These are phyloP conservation scores for Fusarium neocosmosporiellum DNA, from an alignment of 2,329 filamentous ascomycete genomes.

Conservation along the genomic window DNA sequence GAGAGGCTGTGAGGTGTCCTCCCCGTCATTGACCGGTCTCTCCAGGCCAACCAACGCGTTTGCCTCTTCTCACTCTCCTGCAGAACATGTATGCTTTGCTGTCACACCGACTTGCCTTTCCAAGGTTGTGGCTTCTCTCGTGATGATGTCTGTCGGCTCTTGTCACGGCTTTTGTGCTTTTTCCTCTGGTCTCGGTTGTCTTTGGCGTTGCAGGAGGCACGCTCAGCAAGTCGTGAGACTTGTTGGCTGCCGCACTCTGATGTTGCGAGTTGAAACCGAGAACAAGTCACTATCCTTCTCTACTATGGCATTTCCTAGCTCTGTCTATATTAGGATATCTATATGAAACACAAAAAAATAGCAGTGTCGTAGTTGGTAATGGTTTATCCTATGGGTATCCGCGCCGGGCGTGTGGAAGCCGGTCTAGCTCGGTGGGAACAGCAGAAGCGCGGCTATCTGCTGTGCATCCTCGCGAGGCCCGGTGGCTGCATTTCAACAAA, in stretches of 20 bases:
- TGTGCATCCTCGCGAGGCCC: neutral
- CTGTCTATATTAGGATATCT: neutral
- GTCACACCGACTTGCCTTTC: conserved; percentile 18
- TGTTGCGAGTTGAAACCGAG: neutral
- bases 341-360: neutral
- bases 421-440: neutral
- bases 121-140: conserved; percentile 2
- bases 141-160: conserved; percentile 5
- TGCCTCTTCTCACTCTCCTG: neutral
- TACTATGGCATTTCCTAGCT: neutral
- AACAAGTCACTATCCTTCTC: neutral
- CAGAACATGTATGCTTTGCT: conserved; percentile 1
- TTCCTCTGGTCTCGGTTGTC: neutral
- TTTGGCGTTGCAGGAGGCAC: neutral
- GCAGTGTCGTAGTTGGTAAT: neutral
- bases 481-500: neutral
- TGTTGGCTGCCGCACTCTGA: neutral
- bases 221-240: neutral
- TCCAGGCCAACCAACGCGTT: conserved; percentile 2
- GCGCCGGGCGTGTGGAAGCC: conserved; percentile 9
- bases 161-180: neutral
- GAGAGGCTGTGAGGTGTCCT: neutral
- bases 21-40: conserved; percentile 2
- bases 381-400: neutral
- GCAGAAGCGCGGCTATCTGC: neutral